Evolutionary conservation across 345 rosid species (phyloP).

Genomic region (Geranium rotundifolium): DNA sequence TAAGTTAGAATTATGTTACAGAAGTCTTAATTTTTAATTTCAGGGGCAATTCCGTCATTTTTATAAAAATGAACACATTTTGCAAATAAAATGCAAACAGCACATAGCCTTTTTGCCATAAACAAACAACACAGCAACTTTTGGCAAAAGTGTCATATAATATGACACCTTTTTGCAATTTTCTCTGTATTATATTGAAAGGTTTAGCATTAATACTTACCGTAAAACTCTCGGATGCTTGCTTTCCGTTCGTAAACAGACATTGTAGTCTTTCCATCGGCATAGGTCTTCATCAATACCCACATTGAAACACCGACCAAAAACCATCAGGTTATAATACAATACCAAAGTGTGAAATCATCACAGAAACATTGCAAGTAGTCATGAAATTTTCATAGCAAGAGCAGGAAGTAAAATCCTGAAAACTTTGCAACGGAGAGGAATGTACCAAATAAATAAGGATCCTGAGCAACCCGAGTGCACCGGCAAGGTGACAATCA

Average conservation of each 20-base stretch:
- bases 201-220: slow-evolving; percentile 21
- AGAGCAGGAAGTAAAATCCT: too few species aligned
- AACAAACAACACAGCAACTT: too few species aligned
- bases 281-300: slow-evolving; percentile 45
- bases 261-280: slow-evolving; percentile 84
- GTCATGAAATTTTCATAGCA: too few species aligned
- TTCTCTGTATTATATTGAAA: not conserved
- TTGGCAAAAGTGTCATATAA: too few species aligned
- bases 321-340: slow-evolving; percentile 1
- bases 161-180: not conserved
- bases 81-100: too few species aligned
- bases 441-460: slow-evolving; percentile 59
- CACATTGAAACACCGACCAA: slow-evolving; percentile 6
- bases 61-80: too few species aligned
- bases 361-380: not conserved
- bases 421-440: not conserved
- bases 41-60: too few species aligned
- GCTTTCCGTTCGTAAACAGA: slow-evolving; percentile 79
- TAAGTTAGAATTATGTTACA: too few species aligned
- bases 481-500: slow-evolving; percentile 84
- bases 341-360: not conserved
- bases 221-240: slow-evolving; percentile 71
- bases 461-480: slow-evolving; percentile 79
- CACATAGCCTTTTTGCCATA: too few species aligned
- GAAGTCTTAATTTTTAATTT: too few species aligned